These are phyloP conservation scores for Hymenoscyphus salicellus DNA, from an alignment of 2,329 filamentous ascomycete genomes.

Conservation along the genomic window DNA sequence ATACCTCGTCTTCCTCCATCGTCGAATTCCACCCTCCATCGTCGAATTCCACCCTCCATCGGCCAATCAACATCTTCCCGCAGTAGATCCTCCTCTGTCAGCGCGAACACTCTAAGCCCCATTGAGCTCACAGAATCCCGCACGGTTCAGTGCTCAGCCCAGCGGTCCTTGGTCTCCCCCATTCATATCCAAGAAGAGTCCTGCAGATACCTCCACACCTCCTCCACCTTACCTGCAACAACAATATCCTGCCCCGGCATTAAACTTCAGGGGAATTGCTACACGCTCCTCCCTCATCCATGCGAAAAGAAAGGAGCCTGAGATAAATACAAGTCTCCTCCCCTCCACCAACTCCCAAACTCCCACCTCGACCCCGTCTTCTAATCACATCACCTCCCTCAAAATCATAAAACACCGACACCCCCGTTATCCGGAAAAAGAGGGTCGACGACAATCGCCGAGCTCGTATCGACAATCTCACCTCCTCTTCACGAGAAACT, in stretches of 20 bases:
- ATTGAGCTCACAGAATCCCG: slow-evolving; percentile 6
- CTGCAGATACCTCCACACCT: slow-evolving; percentile 2
- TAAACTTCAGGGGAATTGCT: slow-evolving; percentile 6
- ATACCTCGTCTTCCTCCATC: too few species aligned
- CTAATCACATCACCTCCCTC: neutral
- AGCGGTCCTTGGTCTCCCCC: slow-evolving; percentile 5
- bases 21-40: too few species aligned
- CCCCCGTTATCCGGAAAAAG: slow-evolving; percentile 21
- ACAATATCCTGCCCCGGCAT: slow-evolving; percentile 7
- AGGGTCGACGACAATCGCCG: slow-evolving; percentile 18
- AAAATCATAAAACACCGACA: neutral
- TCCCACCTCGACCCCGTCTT: neutral
- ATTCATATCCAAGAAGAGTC: slow-evolving; percentile 7
- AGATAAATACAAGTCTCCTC: neutral
- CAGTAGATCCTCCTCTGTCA: slow-evolving; percentile 3
- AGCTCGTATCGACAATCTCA: slow-evolving; percentile 28
- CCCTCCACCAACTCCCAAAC: neutral
- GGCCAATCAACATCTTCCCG: slow-evolving; percentile 4
- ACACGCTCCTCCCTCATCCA: neutral
- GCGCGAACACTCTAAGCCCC: slow-evolving; percentile 10
- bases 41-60: neutral
- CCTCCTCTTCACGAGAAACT: slow-evolving; percentile 9
- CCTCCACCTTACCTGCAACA: slow-evolving; percentile 3
- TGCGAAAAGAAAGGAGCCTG: neutral
- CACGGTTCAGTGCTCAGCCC: slow-evolving; percentile 17